Evolutionary conservation across 2,329 filamentous ascomycete genomes (phyloP).

Genomic region (Ascochyta viciae-villosae): DNA sequence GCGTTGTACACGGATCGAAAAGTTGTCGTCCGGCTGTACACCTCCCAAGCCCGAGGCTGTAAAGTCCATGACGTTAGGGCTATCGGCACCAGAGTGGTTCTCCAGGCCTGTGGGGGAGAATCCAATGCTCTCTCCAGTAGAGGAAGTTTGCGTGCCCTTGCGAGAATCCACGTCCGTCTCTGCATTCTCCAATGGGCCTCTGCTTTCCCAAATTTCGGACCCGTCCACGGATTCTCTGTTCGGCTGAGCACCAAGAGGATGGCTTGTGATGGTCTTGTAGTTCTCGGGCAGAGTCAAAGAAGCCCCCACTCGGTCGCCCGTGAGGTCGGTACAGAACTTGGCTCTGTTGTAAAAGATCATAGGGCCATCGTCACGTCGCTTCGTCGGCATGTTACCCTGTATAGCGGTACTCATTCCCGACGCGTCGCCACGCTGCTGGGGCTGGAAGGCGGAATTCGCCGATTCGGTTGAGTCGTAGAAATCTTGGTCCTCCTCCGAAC

Average conservation of each 20-base stretch:
- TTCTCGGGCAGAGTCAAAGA: conserved; percentile 26
- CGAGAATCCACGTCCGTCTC: conserved; percentile 30
- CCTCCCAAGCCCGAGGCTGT: conserved; percentile 65
- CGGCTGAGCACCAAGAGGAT: conserved; percentile 40
- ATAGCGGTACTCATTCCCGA: conserved; percentile 56
- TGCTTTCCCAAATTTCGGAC: conserved; percentile 39
- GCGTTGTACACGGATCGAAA: conserved; percentile 59
- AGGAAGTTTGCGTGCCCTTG: conserved; percentile 41
- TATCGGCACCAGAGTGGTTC: conserved; percentile 32
- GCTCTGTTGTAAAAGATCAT: conserved; percentile 86
- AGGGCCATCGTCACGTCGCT: conserved; percentile 70
- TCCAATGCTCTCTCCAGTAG: conserved; percentile 40
- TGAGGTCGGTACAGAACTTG: conserved; percentile 81
- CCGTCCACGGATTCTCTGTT: conserved; percentile 1
- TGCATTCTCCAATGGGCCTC: conserved; percentile 33
- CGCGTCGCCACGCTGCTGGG: conserved; percentile 44
- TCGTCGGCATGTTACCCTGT: conserved; percentile 55
- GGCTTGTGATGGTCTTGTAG: conserved; percentile 42
- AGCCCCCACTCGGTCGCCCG: conserved; percentile 61
- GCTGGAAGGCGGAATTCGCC: conserved; percentile 38
- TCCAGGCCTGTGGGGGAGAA: conserved; percentile 47
- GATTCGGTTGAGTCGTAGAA: conserved; percentile 43
- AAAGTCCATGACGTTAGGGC: conserved; percentile 46
- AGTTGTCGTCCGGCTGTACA: conserved; percentile 64
- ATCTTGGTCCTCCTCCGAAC: conserved; percentile 50